These are phyloP conservation scores for Thielaviopsis punctulata DNA, from an alignment of 2,329 filamentous ascomycete species.

Conservation along the genomic window DNA sequence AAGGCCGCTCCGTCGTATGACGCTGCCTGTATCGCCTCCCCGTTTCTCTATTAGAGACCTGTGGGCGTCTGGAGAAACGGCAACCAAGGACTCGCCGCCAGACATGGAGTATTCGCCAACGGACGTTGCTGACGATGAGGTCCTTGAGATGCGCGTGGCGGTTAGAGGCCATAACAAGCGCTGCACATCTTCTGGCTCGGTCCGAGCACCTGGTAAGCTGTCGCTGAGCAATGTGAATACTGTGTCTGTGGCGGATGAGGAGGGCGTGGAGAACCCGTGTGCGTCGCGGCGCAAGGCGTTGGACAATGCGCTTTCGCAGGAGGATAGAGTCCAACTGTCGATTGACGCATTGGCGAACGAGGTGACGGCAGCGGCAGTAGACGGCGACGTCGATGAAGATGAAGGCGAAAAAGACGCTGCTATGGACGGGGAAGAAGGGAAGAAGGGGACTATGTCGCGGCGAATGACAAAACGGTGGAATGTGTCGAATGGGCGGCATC, in stretches of 20 bases:
- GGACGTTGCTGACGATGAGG: slow-evolving; percentile 3
- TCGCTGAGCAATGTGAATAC: too few species aligned
- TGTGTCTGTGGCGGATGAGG: too few species aligned
- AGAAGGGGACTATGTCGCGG: background rate
- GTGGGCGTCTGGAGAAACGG: slow-evolving; percentile 7
- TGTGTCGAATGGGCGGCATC: slow-evolving; percentile 6
- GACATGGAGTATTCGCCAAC: slow-evolving; percentile 4
- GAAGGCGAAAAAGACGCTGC: background rate
- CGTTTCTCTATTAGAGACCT: slow-evolving; percentile 10
- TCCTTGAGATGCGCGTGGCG: slow-evolving; percentile 7
- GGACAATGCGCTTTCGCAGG: background rate
- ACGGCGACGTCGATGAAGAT: background rate
- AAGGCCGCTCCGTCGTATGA: slow-evolving; percentile 11
- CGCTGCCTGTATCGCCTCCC: slow-evolving; percentile 8
- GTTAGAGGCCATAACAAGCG: background rate
- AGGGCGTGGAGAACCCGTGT: background rate
- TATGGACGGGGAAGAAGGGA: background rate
- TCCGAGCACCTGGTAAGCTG: background rate
- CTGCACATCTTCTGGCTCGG: background rate
- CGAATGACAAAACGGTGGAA: slow-evolving; percentile 9
- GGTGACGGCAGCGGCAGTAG: background rate
- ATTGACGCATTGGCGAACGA: background rate
- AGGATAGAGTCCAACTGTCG: slow-evolving; percentile 4
- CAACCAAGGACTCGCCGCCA: background rate
- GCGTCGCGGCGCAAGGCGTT: slow-evolving; percentile 4